Evolutionary conservation across 805 yeast genomes (phyloP).

Genomic region (Candida broadrunensis): DNA sequence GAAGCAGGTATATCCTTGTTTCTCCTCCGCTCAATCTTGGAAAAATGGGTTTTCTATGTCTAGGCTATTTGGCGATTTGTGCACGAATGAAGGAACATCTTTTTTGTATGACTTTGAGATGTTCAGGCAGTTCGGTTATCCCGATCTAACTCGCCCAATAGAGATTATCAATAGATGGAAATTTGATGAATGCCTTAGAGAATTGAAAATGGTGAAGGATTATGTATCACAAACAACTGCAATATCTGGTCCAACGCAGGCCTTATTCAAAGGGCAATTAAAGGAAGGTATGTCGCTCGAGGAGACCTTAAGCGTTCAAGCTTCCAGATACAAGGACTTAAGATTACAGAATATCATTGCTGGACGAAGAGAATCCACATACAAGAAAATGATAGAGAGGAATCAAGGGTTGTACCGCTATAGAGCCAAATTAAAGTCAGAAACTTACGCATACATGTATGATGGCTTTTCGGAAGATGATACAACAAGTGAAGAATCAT

Average conservation of each 20-base stretch:
- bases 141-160: conserved; percentile 15
- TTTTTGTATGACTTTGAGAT: conserved; percentile 13
- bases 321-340: conserved; percentile 10
- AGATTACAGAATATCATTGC: conserved; percentile 21
- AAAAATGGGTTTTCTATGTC: conserved; percentile 34
- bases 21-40: conserved; percentile 33
- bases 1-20: conserved; percentile 42
- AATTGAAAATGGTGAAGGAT: conserved; percentile 17
- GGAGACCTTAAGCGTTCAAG: not conserved
- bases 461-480: not conserved
- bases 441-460: not conserved
- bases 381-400: conserved; percentile 17
- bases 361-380: conserved; percentile 22
- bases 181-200: conserved; percentile 25
- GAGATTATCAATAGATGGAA: conserved; percentile 32
- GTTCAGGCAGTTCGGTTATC: conserved; percentile 15
- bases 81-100: conserved; percentile 11
- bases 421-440: not conserved
- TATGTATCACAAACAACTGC: conserved; percentile 1
- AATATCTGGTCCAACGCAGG: conserved; percentile 4
- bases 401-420: conserved; percentile 19
- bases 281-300: not conserved
- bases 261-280: conserved; percentile 5
- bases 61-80: conserved; percentile 38
- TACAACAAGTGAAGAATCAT: not conserved